These are phyloP conservation scores for Ogataea trehalophila DNA, from an alignment of 805 yeast species.

Conservation along the genomic window DNA sequence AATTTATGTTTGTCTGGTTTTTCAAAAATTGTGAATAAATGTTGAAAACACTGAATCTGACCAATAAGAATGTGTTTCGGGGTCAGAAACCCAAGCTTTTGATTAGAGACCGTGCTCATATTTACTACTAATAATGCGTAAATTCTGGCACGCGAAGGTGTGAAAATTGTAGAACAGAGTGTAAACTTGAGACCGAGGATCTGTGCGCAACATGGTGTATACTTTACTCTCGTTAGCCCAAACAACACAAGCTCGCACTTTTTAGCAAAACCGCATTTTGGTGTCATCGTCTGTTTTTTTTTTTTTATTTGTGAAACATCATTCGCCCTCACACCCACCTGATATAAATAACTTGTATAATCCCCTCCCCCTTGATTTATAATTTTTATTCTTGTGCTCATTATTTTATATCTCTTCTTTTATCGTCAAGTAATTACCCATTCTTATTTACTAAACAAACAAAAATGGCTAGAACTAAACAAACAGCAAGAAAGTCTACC, in stretches of 20 bases:
- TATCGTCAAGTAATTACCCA: not conserved
- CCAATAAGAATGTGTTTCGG: not conserved
- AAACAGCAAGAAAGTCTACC: constrained; percentile 91
- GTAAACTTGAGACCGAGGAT: not conserved
- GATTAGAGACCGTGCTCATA: not conserved
- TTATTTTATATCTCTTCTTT: not conserved
- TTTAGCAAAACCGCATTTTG: not conserved
- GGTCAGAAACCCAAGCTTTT: not conserved
- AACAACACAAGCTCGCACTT: too few species aligned
- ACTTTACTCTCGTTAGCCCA: too few species aligned
- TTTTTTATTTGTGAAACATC: not conserved
- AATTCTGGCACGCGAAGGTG: not conserved
- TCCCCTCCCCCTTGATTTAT: not conserved
- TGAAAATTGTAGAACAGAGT: not conserved
- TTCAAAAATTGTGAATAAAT: not conserved
- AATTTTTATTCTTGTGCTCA: not conserved
- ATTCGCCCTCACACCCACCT: not conserved
- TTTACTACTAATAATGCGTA: not conserved
- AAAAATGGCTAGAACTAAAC: constrained; percentile 86
- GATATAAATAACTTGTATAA: not conserved
- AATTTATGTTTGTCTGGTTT: not conserved
- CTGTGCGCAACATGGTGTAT: not conserved
- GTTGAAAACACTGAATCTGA: not conserved
- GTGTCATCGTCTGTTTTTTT: not conserved
- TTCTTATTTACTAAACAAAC: not conserved